Evolutionary conservation across 352 stramenopile genomes (phyloP).

Genomic region (Blastocystis sp.): DNA sequence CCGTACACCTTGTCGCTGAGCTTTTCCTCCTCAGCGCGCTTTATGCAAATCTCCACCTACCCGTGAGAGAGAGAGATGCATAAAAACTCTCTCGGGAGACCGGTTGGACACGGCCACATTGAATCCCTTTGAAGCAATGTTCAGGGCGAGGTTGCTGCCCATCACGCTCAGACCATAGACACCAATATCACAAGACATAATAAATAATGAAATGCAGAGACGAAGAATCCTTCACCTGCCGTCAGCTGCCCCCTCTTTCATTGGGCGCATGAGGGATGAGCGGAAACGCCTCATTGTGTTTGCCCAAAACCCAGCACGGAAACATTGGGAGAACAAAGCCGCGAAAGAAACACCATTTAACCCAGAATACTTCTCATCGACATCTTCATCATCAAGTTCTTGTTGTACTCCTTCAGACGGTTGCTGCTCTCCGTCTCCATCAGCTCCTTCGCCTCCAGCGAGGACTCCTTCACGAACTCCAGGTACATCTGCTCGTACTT

Average conservation of each 20-base stretch:
- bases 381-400: slow-evolving; percentile 59
- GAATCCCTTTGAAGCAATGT: slow-evolving; percentile 76
- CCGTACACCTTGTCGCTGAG: slow-evolving; percentile 84
- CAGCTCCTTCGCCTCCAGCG: slow-evolving; percentile 21
- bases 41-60: slow-evolving; percentile 86
- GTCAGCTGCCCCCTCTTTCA: too few species aligned
- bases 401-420: slow-evolving; percentile 57
- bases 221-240: too few species aligned
- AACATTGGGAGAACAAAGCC: not conserved
- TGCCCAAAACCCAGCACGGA: not conserved
- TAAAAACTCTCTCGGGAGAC: slow-evolving; percentile 83
- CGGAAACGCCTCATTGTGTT: not conserved
- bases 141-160: slow-evolving; percentile 95
- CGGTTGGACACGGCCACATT: slow-evolving; percentile 92
- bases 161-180: slow-evolving; percentile 88
- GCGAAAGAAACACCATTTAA: slow-evolving; percentile 2
- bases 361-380: slow-evolving; percentile 65
- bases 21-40: slow-evolving; percentile 88
- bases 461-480: slow-evolving; percentile 18
- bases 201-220: slow-evolving; percentile 1
- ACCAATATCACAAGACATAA: slow-evolving; percentile 74
- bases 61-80: not conserved
- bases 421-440: slow-evolving; percentile 4
- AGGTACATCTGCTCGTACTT: slow-evolving; percentile 62
- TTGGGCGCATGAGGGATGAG: too few species aligned